Conservation (phyloP, 106 monocot genomes). For the Phalaenopsis equestris region DNA sequence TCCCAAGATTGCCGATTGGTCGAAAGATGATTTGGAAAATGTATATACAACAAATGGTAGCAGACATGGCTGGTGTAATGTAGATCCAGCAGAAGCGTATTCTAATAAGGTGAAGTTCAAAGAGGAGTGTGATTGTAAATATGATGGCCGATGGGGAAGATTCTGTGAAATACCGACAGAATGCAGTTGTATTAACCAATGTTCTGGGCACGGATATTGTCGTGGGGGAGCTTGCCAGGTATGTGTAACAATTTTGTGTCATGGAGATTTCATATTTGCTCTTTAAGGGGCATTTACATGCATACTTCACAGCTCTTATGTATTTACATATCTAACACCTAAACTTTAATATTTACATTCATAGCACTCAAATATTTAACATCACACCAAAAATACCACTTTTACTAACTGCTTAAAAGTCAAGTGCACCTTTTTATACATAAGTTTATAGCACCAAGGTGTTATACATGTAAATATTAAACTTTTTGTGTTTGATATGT, state of each 20-base stretch:
- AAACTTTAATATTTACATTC: no score
- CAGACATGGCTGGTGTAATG: constrained; percentile 86
- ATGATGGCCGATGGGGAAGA: constrained; percentile 62
- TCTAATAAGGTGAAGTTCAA: constrained; percentile 63
- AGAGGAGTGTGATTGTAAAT: constrained; percentile 83
- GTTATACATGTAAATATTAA: no score
- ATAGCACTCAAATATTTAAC: no score
- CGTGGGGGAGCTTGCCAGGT: constrained; percentile 93
- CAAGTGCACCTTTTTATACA: no score
- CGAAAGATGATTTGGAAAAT: constrained; percentile 56
- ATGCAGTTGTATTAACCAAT: constrained; percentile 89
- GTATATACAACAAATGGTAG: constrained; percentile 68
- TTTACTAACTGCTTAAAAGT: no score
- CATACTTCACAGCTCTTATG: no score
- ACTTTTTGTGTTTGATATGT: no score
- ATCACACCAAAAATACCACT: no score
- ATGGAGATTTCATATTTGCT: not conserved
- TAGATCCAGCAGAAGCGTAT: constrained; percentile 70
- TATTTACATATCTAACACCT: no score
- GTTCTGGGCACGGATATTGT: constrained; percentile 78
- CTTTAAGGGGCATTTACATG: not conserved
- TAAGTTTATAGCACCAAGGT: no score
- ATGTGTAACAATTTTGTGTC: not conserved
- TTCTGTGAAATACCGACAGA: constrained; percentile 73
- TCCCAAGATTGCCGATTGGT: constrained; percentile 46